Evolutionary conservation across 805 yeast species (phyloP), one percentile per base, ranked within the genome.

Genomic region (Metahyphopichia silvanorum): DNA sequence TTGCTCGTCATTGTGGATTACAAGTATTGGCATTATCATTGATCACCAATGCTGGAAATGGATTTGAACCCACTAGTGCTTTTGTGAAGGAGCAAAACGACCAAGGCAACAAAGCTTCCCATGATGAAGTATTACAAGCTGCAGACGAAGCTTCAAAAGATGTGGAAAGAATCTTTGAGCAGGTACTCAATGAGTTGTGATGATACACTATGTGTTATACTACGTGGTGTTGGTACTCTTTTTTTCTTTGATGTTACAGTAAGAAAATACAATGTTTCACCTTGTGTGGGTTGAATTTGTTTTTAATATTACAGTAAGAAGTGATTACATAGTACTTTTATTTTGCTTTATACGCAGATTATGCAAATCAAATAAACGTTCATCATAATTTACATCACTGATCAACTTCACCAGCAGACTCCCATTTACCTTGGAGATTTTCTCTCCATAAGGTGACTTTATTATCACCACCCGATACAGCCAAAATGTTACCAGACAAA

Each of bases 361-460:
- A n/a, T n/a, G n/a, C n/a, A n/a, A n/a, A n/a, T n/a, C n/a, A n/a
- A 25, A 25, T 25, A 11, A 25, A 13, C 27, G 11, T 11, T 21
- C 23, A 21, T 30, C 14, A 14, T 21, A 11, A 25, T 18, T 16
- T 29, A 11, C 13, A 3, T 38, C 68, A 86, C 61, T 87, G 94
- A 51, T 85, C 89, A 44, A 93, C 93, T 53, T 82, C 94, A 33
- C 98, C 98, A n/a, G 96, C 96, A 35, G 86, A 72, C 63, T 91
- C 97, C 98, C 98, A 91, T 50, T 80, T 79, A 33, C 97, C 97
- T 51, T 79, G 79, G 44, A 89, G 70, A 54, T 82, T 86, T 63
- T 93, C 98, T 64, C 88, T 89, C 98, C 98, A 93, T 57, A 93
- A 74, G 20, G 96, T 87, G 27, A 93, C 91, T 63, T 85, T 87